Base-by-base conservation (phyloP, 2,329 filamentous ascomycete genomes). In the Colletotrichum phormii region DNA sequence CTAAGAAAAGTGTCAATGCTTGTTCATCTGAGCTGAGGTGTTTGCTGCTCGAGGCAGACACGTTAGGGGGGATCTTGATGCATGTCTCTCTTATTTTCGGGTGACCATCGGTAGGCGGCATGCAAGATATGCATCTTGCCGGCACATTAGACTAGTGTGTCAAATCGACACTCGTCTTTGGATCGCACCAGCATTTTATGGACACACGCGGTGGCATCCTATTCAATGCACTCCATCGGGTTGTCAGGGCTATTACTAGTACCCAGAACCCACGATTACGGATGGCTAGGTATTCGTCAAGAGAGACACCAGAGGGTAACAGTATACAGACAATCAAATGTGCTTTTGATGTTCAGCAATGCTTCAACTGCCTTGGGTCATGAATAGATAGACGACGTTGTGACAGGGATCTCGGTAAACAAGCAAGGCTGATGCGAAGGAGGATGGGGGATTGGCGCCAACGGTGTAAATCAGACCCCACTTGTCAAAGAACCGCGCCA, bases 361-460 rank as follows among this genome's bases (percentile, higher is more conserved):
- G 3, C 8, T 29, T 12, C 15, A 7, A 46, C 31, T 15, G 18
- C 35, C 35, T 29, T n/a, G 13, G 35, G 4, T 2, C 26, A 6
- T 29, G 58, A 29, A 29, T 9, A 9, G 15, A n/a, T 12, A 12
- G 6, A 60, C 22, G 42, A n/a, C 42, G 42, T 49, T 42, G 37
- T 42, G 3, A 42, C 37, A 49, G 18, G 42, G 42, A 4, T 22
- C 42, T 18, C 18, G 18, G 42, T 49, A 11, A 49, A 22, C 42
- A 11, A 49, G 42, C 42, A 22, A 49, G 68, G 63, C 55, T 58
- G 63, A 58, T 49, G 63, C 22, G 49, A 57, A 49, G 60, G 12
- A 67, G 68, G 68, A 71, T 67, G 68, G 15, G 15, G 33, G 55
- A 61, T 26, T 29, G 18, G 46, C n/a, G 63, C 46, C 35, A 61